Conservation (phyloP, 1,139 yeast species). For the Debaryomyces psychrophilus region DNA sequence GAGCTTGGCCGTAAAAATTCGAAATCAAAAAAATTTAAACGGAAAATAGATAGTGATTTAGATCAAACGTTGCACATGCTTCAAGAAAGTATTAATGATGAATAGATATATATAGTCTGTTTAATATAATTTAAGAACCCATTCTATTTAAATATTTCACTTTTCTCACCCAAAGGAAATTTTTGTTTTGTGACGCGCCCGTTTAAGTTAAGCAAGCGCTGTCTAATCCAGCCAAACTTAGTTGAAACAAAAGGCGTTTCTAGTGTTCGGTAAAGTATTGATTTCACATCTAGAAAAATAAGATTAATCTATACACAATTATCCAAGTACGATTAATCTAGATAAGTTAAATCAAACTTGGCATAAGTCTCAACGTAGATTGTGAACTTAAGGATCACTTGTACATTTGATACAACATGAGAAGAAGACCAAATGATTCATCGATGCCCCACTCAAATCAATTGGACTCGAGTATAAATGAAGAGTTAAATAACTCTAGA, state of each 20-base stretch:
- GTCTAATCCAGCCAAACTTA: not conserved
- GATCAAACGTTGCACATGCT: constrained; percentile 46
- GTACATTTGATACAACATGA: constrained; percentile 20
- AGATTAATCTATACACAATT: not conserved
- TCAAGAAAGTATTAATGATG: constrained; percentile 39
- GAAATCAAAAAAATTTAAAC: constrained; percentile 30
- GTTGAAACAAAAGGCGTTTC: constrained; percentile 1
- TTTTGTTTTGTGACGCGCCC: constrained; percentile 8
- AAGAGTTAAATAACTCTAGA: constrained; percentile 37
- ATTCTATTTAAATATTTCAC: not conserved
- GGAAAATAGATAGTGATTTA: constrained; percentile 36
- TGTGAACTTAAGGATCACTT: not conserved
- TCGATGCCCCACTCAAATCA: constrained; percentile 13
- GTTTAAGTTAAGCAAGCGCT: constrained; percentile 2
- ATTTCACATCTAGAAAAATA: not conserved
- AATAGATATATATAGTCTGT: constrained; percentile 9
- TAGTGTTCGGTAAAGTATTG: not conserved
- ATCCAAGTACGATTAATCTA: not conserved
- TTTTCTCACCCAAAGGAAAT: not conserved
- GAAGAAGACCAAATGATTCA: constrained; percentile 28
- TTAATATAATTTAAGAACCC: not conserved
- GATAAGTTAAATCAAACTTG: not conserved
- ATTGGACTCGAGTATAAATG: constrained; percentile 30
- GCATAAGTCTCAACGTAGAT: constrained; percentile 1
- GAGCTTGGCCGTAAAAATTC: constrained; percentile 23